Base-by-base conservation (phyloP, 164 flowering plant species). In the Brasenia schreberi region DNA sequence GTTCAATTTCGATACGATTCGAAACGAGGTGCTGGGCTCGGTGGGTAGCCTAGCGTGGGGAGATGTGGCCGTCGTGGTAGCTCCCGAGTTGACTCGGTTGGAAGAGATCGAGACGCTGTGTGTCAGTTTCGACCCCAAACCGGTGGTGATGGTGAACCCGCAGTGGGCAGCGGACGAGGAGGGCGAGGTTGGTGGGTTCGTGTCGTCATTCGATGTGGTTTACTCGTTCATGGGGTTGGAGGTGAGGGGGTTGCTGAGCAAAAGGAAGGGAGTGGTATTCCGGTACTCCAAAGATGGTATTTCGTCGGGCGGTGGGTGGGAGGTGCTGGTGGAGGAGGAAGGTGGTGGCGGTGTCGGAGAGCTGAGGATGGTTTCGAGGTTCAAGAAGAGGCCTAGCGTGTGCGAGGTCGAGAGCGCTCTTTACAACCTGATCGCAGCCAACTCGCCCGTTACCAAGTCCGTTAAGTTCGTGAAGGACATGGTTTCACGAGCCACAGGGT, bases 161-260 rank as follows among this genome's bases (percentile, higher is more conserved):
- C 79, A 60, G 61, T 92, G 96, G 98, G 77, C 66, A 1, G 83
- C 77, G 66, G 93, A 89, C 53, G 95, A 86, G 59, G 91, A 92
- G 75, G 67, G 43, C 33, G 85, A 78, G 64, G 45, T 81, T 75
- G 69, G 79, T 18, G 69, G 80, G n/a, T 87, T 90, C 77, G 81
- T 82, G 63, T 77, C 83, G 10, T 84, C 93, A 0, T 90, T 88
- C 72, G 93, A 85, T 58, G 93, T 88, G 65, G 79, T 90, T 4
- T 92, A 88, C 81, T 86, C 98, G 9, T 88, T 92, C 65, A 70
- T 80, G 82, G 98, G 96, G 0, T 77, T 92, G 76, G 92, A 84
- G 64, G 93, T 92, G 6, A 74, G 77, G 73, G 96, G 93, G 59
- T 7, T 92, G 67, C 70, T 92, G 75, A 88, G 89, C 65, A 87